Percentiles rank a stretch among this genome's conserved stretches.
Evolutionary conservation across 2,329 filamentous ascomycete species (phyloP).

Genomic region (Aspergillus transmontanensis): DNA sequence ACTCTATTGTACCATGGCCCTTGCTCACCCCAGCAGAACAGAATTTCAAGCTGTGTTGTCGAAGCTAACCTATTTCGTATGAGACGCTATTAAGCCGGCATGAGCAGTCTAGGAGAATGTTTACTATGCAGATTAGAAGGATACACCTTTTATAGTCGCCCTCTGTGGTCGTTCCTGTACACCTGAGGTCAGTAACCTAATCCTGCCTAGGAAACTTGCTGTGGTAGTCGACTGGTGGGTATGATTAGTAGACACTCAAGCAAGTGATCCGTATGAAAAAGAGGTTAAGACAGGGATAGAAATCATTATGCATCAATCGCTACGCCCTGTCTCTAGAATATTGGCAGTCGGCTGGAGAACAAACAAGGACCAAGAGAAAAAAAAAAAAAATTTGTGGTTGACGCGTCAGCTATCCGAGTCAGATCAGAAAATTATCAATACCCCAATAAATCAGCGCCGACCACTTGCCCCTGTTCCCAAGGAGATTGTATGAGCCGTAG

Average conservation of each 20-base stretch:
- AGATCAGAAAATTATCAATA: slow-evolving; percentile 7
- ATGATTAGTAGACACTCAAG: background rate
- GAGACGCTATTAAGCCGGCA: background rate
- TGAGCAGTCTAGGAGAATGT: background rate
- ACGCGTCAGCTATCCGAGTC: background rate
- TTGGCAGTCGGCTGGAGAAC: background rate
- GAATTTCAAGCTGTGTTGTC: background rate
- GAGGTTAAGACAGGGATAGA: background rate
- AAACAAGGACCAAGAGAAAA: background rate
- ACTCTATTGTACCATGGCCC: background rate
- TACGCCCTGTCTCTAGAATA: background rate
- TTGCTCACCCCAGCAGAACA: background rate
- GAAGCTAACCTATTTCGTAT: background rate
- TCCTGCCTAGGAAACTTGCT: background rate
- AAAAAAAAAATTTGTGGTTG: background rate
- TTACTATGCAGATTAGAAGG: background rate
- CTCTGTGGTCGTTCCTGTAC: background rate
- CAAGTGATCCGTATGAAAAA: background rate
- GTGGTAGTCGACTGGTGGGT: no score
- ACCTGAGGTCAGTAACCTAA: background rate
- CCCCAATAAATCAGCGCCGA: slow-evolving; percentile 24
- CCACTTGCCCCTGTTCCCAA: slow-evolving; percentile 17
- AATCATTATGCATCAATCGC: background rate
- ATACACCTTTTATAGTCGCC: background rate
- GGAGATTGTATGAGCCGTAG: slow-evolving; percentile 15